Percentiles rank a stretch among this genome's conserved stretches.
phyloP scores from a whole-genome alignment of 805 yeast species.

The Yarrowia sp. region DNA sequence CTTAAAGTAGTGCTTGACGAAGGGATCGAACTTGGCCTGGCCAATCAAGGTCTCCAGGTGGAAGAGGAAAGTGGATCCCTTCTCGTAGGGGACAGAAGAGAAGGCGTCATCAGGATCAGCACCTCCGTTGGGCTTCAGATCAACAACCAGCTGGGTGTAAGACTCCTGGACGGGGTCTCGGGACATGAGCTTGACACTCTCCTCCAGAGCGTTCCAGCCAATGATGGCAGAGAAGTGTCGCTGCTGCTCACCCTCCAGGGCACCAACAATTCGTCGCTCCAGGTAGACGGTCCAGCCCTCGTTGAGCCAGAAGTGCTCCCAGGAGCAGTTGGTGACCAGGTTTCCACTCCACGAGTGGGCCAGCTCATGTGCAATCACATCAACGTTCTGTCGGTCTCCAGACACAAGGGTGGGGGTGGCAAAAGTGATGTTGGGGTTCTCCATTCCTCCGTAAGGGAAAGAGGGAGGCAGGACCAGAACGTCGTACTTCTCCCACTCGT shows the following conservation, averaged over 20 bases:
- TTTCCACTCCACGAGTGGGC: slow-evolving; percentile 96
- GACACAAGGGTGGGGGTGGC: slow-evolving; percentile 88
- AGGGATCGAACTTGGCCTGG: slow-evolving; percentile 70
- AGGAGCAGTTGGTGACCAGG: slow-evolving; percentile 84
- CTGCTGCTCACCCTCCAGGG: slow-evolving; percentile 75
- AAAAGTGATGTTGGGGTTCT: slow-evolving; percentile 88
- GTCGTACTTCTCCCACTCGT: slow-evolving; percentile 86
- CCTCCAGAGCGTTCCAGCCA: slow-evolving; percentile 85
- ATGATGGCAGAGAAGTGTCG: slow-evolving; percentile 84
- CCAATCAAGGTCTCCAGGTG: slow-evolving; percentile 70
- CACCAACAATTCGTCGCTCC: slow-evolving; percentile 82
- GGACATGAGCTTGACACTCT: slow-evolving; percentile 55
- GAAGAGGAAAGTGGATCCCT: slow-evolving; percentile 81
- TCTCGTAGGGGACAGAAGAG: slow-evolving; percentile 87
- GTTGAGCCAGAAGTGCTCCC: slow-evolving; percentile 95
- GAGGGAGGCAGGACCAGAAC: slow-evolving; percentile 79
- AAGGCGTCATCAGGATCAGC: slow-evolving; percentile 90
- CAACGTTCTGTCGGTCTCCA: slow-evolving; percentile 84
- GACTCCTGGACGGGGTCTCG: slow-evolving; percentile 45
- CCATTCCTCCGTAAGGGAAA: slow-evolving; percentile 94
- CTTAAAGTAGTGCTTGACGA: slow-evolving; percentile 76
- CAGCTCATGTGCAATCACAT: slow-evolving; percentile 90
- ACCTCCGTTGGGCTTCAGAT: slow-evolving; percentile 61
- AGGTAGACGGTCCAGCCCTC: slow-evolving; percentile 97
- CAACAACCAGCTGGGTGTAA: slow-evolving; percentile 70